Evolutionary conservation across 169 alveolate genomes (phyloP).

Genomic region (Ichthyophthirius multifiliis): DNA sequence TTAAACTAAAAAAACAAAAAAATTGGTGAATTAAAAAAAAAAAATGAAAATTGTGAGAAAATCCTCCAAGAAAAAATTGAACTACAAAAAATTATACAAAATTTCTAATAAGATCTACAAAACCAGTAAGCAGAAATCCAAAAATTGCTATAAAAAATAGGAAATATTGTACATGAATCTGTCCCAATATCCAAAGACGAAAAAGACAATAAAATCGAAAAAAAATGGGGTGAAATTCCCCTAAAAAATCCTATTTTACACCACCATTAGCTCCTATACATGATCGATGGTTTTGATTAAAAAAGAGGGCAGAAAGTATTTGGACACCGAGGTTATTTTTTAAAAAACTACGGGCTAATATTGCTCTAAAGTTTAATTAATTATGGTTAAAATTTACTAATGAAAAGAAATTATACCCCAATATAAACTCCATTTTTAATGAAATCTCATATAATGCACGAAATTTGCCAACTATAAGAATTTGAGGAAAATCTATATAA

Average conservation of each 20-base stretch:
- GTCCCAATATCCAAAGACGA: conserved; percentile 94
- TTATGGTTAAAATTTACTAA: conserved; percentile 92
- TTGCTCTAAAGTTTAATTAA: conserved; percentile 95
- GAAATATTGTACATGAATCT: conserved; percentile 91
- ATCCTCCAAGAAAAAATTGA: conserved; percentile 52
- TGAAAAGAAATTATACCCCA: conserved; percentile 93
- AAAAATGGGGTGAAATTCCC: conserved; percentile 92
- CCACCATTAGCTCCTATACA: conserved; percentile 93
- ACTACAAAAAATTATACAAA: conserved; percentile 54
- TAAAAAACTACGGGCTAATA: conserved; percentile 94
- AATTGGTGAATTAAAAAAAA: conserved; percentile 77
- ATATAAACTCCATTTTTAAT: conserved; percentile 98
- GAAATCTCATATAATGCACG: conserved; percentile 93
- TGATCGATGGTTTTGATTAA: conserved; percentile 90
- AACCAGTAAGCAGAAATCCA: conserved; percentile 38
- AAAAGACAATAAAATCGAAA: conserved; percentile 87
- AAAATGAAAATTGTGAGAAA: conserved; percentile 81
- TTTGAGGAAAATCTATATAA: conserved; percentile 96
- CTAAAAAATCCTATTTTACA: conserved; percentile 89
- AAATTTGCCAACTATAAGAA: conserved; percentile 97
- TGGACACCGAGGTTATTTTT: conserved; percentile 98
- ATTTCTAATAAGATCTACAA: conserved; percentile 40
- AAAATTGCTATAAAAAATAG: conserved; percentile 66
- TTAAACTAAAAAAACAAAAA: conserved; percentile 55
- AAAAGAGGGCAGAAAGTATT: conserved; percentile 95